phyloP scores from a whole-genome alignment of 495 filamentous ascomycete genomes.

The Penicillium bovifimosum region DNA sequence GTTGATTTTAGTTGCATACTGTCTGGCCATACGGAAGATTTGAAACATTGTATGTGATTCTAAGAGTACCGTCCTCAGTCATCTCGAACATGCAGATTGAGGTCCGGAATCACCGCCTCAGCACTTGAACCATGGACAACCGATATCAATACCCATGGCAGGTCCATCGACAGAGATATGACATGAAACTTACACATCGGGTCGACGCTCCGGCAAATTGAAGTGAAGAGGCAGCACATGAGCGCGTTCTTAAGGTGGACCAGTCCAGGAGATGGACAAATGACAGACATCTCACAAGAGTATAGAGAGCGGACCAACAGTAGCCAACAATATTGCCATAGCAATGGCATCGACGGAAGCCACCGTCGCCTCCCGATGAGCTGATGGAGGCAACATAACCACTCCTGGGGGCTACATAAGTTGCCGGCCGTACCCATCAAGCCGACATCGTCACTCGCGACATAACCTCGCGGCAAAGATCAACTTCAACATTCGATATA shows the following conservation, averaged over 20 bases:
- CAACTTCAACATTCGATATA: background rate
- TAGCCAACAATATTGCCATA: no score
- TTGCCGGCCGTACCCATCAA: background rate
- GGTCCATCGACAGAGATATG: background rate
- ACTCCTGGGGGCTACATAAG: background rate
- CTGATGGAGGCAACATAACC: background rate
- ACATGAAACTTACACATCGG: slow-evolving; percentile 1
- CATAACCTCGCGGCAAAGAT: background rate
- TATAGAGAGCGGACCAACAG: background rate
- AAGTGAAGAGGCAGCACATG: background rate
- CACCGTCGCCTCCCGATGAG: background rate
- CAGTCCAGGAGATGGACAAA: background rate
- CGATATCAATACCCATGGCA: background rate
- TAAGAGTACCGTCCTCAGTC: background rate
- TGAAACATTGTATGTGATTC: no score
- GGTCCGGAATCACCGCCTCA: background rate
- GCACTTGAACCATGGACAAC: background rate
- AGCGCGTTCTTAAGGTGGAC: background rate
- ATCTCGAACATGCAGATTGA: background rate
- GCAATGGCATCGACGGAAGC: background rate
- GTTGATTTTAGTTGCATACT: background rate
- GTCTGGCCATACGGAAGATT: no score
- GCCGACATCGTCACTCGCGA: background rate
- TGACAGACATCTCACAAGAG: background rate
- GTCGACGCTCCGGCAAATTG: slow-evolving; percentile 1